Evolutionary conservation across 805 yeast genomes (phyloP).

Genomic region (Saccharomycopsis malanga): DNA sequence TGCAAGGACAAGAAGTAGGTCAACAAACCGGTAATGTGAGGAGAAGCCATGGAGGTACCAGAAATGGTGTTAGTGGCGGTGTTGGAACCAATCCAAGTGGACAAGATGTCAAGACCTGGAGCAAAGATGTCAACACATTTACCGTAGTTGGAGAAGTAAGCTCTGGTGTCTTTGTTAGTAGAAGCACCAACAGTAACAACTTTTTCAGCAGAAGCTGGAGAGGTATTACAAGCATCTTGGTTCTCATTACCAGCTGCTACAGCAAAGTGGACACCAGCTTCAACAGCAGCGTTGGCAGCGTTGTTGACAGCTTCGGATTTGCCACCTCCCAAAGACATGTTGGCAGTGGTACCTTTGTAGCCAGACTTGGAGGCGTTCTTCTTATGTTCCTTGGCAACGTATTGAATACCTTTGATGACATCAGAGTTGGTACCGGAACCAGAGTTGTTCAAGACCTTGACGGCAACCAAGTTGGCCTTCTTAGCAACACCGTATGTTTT

Average conservation of each 20-base stretch:
- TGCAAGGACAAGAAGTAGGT: conserved; percentile 48
- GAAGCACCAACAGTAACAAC: conserved; percentile 50
- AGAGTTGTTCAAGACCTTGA: conserved; percentile 50
- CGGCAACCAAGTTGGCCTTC: conserved; percentile 50
- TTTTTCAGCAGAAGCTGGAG: too few species aligned
- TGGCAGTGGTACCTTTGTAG: conserved; percentile 54
- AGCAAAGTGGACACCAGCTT: conserved; percentile 50
- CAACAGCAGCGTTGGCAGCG: too few species aligned
- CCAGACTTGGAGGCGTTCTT: conserved; percentile 42
- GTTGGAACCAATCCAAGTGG: conserved; percentile 44
- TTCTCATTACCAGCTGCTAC: too few species aligned
- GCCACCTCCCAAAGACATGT: conserved; percentile 59
- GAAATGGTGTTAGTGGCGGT: conserved; percentile 46
- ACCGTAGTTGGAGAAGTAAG: conserved; percentile 50
- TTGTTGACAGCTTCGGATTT: too few species aligned
- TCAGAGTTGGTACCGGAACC: conserved; percentile 59
- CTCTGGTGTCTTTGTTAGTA: conserved; percentile 37
- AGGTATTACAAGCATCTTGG: too few species aligned
- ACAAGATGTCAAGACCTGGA: too few species aligned
- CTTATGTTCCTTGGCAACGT: conserved; percentile 53
- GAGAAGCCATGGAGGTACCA: conserved; percentile 61
- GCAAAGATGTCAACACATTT: too few species aligned
- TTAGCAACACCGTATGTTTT: too few species aligned
- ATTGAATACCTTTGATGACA: conserved; percentile 84
- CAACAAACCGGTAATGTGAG: conserved; percentile 54